Percentiles rank a stretch among this genome's conserved stretches.
Conservation (phyloP, 495 filamentous ascomycete genomes). For the Aspergillus asperescens region DNA sequence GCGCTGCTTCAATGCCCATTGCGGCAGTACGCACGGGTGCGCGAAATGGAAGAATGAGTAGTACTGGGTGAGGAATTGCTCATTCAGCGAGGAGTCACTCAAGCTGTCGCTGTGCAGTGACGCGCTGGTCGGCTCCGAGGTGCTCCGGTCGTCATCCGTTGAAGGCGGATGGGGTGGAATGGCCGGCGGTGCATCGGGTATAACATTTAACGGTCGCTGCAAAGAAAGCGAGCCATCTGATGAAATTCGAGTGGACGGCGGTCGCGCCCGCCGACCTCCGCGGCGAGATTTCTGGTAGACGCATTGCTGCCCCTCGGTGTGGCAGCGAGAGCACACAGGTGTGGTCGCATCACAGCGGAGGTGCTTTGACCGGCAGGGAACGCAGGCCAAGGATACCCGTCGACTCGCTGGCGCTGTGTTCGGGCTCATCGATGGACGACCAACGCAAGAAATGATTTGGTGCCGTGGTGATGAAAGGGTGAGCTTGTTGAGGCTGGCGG, state of each 20-base stretch:
- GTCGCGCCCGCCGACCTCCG: not conserved
- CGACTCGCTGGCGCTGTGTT: not conserved
- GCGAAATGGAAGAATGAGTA: slow-evolving; percentile 20
- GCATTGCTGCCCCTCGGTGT: slow-evolving; percentile 11
- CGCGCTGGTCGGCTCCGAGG: not conserved
- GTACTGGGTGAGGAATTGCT: slow-evolving; percentile 5
- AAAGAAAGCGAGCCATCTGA: not conserved
- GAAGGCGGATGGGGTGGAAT: not conserved
- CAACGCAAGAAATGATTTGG: too few relatives aligned
- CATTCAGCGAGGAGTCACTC: slow-evolving; percentile 10
- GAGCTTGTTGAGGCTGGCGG: too few relatives aligned
- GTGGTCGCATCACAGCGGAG: slow-evolving; percentile 20
- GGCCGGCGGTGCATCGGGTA: not conserved
- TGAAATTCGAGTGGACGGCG: not conserved
- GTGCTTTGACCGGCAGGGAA: slow-evolving; percentile 23
- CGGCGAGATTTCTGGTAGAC: slow-evolving; percentile 16
- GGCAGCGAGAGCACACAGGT: slow-evolving; percentile 19
- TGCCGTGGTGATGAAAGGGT: too few relatives aligned
- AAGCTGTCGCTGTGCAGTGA: slow-evolving; percentile 5
- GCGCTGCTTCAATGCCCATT: slow-evolving; percentile 5
- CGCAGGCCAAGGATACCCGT: slow-evolving; percentile 21
- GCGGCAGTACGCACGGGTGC: slow-evolving; percentile 22
- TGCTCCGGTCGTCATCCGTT: not conserved
- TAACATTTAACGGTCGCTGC: not conserved
- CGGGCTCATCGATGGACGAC: not conserved